These are phyloP conservation scores for Aspergillus calidoustus DNA, from an alignment of 2,329 filamentous ascomycete genomes.

Conservation along the genomic window DNA sequence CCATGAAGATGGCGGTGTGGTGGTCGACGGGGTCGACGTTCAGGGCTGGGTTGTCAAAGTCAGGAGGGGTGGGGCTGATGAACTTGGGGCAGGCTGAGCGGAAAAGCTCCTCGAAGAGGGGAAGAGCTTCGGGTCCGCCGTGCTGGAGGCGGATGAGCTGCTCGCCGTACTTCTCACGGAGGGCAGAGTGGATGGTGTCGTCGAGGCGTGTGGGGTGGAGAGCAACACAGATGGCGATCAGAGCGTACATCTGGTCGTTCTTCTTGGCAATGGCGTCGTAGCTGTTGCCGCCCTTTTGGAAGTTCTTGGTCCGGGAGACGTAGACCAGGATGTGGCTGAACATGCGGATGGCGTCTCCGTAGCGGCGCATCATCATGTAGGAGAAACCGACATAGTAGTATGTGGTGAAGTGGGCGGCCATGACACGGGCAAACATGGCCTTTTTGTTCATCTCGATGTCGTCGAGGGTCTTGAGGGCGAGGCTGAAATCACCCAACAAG, in stretches of 20 bases:
- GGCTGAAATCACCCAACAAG: conserved; percentile 94
- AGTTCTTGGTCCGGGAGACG: conserved; percentile 98
- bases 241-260: conserved; percentile 99
- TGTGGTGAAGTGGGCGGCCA: conserved; percentile 99
- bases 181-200: conserved; percentile 97
- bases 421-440: conserved; percentile 98
- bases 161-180: conserved; percentile 98
- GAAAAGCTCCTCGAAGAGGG: conserved; percentile 98
- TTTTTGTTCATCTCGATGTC: conserved; percentile 99
- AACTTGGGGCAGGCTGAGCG: conserved; percentile 98
- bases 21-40: conserved; percentile 98
- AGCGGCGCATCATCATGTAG: conserved; percentile 99
- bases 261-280: conserved; percentile 99
- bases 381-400: conserved; percentile 99
- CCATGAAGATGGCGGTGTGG: conserved; percentile 98
- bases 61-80: conserved; percentile 94
- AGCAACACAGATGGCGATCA: conserved; percentile 97
- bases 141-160: conserved; percentile 96
- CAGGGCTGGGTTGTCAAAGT: conserved; percentile 95
- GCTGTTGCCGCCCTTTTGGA: conserved; percentile 89
- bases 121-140: conserved; percentile 91
- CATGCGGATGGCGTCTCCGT: conserved; percentile 98
- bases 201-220: conserved; percentile 97
- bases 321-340: conserved; percentile 99
- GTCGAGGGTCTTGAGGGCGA: conserved; percentile 97